Evolutionary conservation across 2,329 filamentous ascomycete species (phyloP).

Genomic region (Leptographium flavum): DNA sequence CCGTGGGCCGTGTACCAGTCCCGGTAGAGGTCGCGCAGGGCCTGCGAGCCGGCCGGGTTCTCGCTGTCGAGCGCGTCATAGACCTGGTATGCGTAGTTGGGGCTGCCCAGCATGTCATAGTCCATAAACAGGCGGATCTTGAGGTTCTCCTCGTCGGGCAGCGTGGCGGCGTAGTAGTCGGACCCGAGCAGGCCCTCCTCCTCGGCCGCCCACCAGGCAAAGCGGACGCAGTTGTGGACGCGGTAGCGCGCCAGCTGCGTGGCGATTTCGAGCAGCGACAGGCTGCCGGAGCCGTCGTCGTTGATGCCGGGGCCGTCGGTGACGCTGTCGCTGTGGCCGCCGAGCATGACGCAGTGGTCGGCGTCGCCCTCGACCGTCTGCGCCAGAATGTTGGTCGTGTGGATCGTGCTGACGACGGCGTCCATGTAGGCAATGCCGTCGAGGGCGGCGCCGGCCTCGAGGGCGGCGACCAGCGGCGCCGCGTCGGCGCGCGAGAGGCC

Average conservation of each 20-base stretch:
- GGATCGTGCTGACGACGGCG: slow-evolving; percentile 36
- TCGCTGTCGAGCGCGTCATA: slow-evolving; percentile 59
- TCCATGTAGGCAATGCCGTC: slow-evolving; percentile 46
- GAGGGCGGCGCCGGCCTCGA: slow-evolving; percentile 33
- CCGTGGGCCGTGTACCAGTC: slow-evolving; percentile 49
- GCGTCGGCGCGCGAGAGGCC: slow-evolving; percentile 49
- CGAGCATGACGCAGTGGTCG: slow-evolving; percentile 51
- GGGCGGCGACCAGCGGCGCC: slow-evolving; percentile 34
- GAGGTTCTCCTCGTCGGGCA: slow-evolving; percentile 41
- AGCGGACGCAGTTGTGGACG: slow-evolving; percentile 52
- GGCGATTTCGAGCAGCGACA: slow-evolving; percentile 48
- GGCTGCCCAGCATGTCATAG: slow-evolving; percentile 56
- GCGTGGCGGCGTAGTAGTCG: slow-evolving; percentile 42
- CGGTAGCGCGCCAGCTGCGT: slow-evolving; percentile 40
- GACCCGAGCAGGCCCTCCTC: slow-evolving; percentile 53
- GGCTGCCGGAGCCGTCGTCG: slow-evolving; percentile 57
- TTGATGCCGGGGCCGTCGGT: slow-evolving; percentile 58
- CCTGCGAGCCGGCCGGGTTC: slow-evolving; percentile 56
- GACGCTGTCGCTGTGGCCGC: slow-evolving; percentile 50
- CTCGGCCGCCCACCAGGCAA: slow-evolving; percentile 55
- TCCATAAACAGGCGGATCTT: slow-evolving; percentile 55
- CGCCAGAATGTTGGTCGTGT: slow-evolving; percentile 46
- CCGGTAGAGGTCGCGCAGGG: slow-evolving; percentile 53
- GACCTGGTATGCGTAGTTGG: slow-evolving; percentile 52
- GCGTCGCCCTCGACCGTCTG: slow-evolving; percentile 45